These are phyloP conservation scores for Ogataea sp. DNA, from an alignment of 805 yeast species.

Conservation along the genomic window DNA sequence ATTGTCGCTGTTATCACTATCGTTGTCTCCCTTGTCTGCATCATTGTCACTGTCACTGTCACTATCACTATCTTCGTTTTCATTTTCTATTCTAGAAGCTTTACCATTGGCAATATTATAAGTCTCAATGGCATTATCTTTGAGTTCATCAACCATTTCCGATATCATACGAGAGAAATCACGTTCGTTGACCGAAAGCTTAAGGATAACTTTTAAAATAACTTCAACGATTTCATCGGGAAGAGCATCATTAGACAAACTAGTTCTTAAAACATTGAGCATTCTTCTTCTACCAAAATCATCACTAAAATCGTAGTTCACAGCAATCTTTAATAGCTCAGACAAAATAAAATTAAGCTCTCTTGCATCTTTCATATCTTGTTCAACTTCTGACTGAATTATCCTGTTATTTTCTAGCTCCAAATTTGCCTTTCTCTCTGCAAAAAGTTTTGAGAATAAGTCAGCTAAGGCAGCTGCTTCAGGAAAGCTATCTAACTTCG, in stretches of 20 bases:
- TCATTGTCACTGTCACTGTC: conserved; percentile 12
- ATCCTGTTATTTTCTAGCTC: conserved; percentile 18
- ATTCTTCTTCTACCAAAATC: conserved; percentile 82
- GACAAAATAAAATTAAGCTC: conserved; percentile 68
- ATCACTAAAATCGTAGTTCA: conserved; percentile 77
- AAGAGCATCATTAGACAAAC: conserved; percentile 50
- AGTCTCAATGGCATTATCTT: conserved; percentile 50
- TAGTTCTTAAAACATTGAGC: conserved; percentile 48
- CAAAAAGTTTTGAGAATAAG: conserved; percentile 47
- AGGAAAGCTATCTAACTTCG: conserved; percentile 66
- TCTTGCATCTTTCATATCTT: conserved; percentile 35
- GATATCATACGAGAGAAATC: conserved; percentile 79
- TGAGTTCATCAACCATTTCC: conserved; percentile 80
- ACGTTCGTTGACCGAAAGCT: conserved; percentile 66
- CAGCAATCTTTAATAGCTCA: conserved; percentile 62
- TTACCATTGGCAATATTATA: too few species aligned
- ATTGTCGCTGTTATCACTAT: too few species aligned
- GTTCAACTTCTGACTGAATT: too few species aligned
- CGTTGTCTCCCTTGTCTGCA: conserved; percentile 16
- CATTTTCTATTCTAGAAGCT: conserved; percentile 21
- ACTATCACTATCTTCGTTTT: conserved; percentile 10
- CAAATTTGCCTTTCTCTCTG: conserved; percentile 30
- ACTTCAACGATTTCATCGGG: conserved; percentile 45
- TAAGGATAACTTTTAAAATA: conserved; percentile 58
- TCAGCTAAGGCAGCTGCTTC: conserved; percentile 69